These are phyloP conservation scores for Pythium dissimile DNA, from an alignment of 352 stramenopile species.

Conservation along the genomic window DNA sequence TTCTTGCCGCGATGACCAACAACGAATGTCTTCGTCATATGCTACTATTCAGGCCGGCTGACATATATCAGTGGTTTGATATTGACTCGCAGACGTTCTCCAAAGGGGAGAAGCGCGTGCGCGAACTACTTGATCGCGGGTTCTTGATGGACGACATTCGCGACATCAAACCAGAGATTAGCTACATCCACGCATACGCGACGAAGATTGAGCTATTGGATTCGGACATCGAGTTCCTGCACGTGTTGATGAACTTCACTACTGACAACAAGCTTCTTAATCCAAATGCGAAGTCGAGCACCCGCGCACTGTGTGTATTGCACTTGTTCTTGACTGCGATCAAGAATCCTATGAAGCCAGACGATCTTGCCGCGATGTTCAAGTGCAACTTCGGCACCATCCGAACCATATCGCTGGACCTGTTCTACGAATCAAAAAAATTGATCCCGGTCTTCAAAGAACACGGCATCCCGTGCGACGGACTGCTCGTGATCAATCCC, in stretches of 20 bases:
- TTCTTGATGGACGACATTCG: constrained; percentile 5
- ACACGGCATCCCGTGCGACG: neutral
- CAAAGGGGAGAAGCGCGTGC: constrained; percentile 1
- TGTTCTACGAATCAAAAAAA: neutral
- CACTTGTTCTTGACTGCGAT: neutral
- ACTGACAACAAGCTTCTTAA: neutral
- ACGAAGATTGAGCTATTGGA: neutral
- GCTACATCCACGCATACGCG: constrained; percentile 1
- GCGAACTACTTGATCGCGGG: constrained; percentile 1
- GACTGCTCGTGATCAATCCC: neutral
- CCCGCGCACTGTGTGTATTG: neutral
- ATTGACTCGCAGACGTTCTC: constrained; percentile 5
- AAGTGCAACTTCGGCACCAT: constrained; percentile 7
- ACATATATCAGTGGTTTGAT: constrained; percentile 2
- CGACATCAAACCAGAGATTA: neutral
- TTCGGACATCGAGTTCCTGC: neutral
- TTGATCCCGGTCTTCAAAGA: neutral
- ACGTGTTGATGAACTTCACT: neutral
- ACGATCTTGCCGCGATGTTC: neutral
- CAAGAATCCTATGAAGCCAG: constrained; percentile 1
- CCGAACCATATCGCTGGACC: neutral
- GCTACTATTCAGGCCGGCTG: neutral
- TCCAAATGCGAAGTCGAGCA: constrained; percentile 5
- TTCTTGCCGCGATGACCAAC: constrained; percentile 5
- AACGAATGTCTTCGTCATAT: constrained; percentile 2